Base-by-base conservation (phyloP, 257 asterid species). In the Coffea canephora region DNA sequence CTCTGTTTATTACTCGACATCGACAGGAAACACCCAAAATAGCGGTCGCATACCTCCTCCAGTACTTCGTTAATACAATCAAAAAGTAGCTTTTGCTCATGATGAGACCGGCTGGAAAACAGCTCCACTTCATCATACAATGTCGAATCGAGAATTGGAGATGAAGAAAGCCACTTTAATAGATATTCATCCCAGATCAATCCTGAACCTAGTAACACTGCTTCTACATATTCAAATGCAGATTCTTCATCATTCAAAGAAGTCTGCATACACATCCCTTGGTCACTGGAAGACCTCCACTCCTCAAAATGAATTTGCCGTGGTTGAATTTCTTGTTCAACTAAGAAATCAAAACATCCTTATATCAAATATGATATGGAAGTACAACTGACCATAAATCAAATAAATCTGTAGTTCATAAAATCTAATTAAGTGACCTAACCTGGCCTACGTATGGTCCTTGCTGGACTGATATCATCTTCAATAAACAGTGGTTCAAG, bases 211-310 rank as follows among this genome's bases (percentile, higher is more conserved):
- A 96, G 89, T 77, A 96, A 81, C 71, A 96, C 97, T 2, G 99
- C 99, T 88, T 96, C 99, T 55, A 96, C 97, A n/a, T 96, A 96
- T 78, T 96, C 99, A 72, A 96, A 96, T n/a, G 96, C 92, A 69
- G 99, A 91, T 91, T 94, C 99, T 80, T 90, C 98, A 70, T 89
- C 94, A 82, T 94, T 96, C 0, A 88, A 81, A 21, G 92, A 85
- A 21, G 91, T 90, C 78, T 87, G 87, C 13, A 84, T 83, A 77
- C 94, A 90, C 21, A 83, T 80, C 76, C 81, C 91, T 79, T 84
- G 91, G 71, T 90, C 96, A 74, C 74, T 50, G 14, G 85, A 67
- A 80, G 89, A 73, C 31, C 71, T 70, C 79, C 86, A 87, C 79
- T 90, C 97, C 79, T 89, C 97, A 27, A 96, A 94, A 75, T 90